Base-by-base conservation (phyloP, 2,329 filamentous ascomycete genomes). In the Pseudocercospora macadamiae region DNA sequence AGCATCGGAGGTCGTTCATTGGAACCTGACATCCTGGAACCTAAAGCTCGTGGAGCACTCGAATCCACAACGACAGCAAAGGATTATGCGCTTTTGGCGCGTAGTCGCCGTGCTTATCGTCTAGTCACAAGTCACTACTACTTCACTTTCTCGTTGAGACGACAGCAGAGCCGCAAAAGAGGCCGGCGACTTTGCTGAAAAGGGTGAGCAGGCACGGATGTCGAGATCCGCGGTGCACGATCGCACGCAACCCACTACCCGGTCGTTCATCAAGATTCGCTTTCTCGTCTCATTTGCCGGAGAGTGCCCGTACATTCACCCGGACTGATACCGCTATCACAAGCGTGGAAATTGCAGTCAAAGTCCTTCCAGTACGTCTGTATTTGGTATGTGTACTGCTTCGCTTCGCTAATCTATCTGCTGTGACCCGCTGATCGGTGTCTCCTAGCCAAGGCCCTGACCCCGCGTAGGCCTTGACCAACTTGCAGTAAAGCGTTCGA, bases 391-490 rank as follows among this genome's bases (percentile, higher is more conserved):
- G 42, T 47, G 21, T 47, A 26, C 23, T 28, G 42, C 42, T 26
- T 47, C 42, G 42, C 42, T 47, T 47, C 42, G 42, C 42, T 28
- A 14, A 47, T 47, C 42, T 47, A 47, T 47, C 42, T 47, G 42
- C 42, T 47, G 23, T 16, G 42, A 25, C 19, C 42, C 23, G 19
- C 42, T n/a, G 23, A 23, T 18, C 19, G 25, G 25, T 45, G 12
- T 12, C 7, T 10, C 3, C n/a, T 5, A 21, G 18, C 10, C 16
- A 25, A 18, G 9, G 21, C 42, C 18, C n/a, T n/a, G 42, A 21
- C 19, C 10, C 42, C 42, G 23, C 19, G 21, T 45, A 18, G 36
- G 28, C 12, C 28, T 7, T 12, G 12, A 6, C 28, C 6, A 32
- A 32, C 12, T 12, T 7, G 6, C 28, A 32, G 28, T n/a, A n/a